Percentiles rank a stretch among this genome's conserved stretches.
These are phyloP conservation scores for Mallotus japonicus DNA, from an alignment of 441 rosid genomes.

Conservation along the genomic window DNA sequence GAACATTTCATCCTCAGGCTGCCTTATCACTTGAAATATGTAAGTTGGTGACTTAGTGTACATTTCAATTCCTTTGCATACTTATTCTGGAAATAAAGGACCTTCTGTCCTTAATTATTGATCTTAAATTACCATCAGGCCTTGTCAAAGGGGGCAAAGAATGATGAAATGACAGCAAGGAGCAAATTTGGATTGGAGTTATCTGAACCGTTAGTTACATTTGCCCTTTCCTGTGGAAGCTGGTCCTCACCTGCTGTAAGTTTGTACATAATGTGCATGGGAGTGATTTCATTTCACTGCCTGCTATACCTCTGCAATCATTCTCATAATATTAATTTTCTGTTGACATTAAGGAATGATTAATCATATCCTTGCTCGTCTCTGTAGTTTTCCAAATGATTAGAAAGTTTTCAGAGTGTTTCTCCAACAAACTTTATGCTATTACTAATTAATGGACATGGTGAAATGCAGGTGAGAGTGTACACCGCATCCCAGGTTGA, in stretches of 20 bases:
- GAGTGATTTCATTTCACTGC: slow-evolving; percentile 2
- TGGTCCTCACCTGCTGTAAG: slow-evolving; percentile 98
- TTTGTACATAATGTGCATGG: slow-evolving; percentile 15
- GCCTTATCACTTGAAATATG: slow-evolving; percentile 69
- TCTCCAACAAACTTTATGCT: not conserved
- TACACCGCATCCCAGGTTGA: slow-evolving; percentile 68
- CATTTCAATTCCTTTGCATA: slow-evolving; percentile 24
- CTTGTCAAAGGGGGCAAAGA: slow-evolving; percentile 44
- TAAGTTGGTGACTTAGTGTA: slow-evolving; percentile 37
- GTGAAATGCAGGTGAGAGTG: slow-evolving; percentile 56
- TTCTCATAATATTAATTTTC: not conserved
- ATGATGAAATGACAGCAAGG: slow-evolving; percentile 58
- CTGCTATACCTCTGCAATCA: slow-evolving; percentile 7
- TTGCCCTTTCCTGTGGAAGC: slow-evolving; percentile 87
- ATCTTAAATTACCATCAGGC: slow-evolving; percentile 34
- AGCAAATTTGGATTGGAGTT: slow-evolving; percentile 65
- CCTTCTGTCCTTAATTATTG: slow-evolving; percentile 14
- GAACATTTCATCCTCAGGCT: slow-evolving; percentile 84
- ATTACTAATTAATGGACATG: slow-evolving; percentile 21
- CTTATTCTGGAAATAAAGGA: slow-evolving; percentile 2
- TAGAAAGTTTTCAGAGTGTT: not conserved
- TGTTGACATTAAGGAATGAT: not conserved
- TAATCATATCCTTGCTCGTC: not conserved
- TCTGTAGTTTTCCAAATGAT: not conserved
- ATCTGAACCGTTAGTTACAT: slow-evolving; percentile 85